Conservation (phyloP, 2,329 filamentous ascomycete species). For the Blumeriella jaapii region DNA sequence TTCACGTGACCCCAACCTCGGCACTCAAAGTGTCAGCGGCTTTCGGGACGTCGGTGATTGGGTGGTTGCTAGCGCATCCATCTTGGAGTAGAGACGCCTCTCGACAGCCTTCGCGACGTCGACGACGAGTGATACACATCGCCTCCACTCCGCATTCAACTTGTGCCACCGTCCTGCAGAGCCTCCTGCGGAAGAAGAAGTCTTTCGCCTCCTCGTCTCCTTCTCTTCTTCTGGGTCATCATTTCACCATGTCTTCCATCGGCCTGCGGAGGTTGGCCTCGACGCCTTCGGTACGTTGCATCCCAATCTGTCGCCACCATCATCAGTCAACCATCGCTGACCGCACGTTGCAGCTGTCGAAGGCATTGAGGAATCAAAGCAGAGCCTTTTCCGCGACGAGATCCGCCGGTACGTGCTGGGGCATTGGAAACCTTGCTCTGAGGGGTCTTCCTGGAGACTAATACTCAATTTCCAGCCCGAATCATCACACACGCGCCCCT, state of each 20-base stretch:
- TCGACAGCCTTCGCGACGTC: no score
- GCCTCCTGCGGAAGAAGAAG: no score
- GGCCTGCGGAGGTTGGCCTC: constrained; percentile 49
- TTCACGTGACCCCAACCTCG: no score
- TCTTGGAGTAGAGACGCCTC: no score
- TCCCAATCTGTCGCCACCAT: constrained; percentile 8
- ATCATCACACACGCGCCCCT: constrained; percentile 79
- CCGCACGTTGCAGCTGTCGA: constrained; percentile 23
- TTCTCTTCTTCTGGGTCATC: no score
- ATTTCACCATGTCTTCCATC: constrained; percentile 49
- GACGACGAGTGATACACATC: no score
- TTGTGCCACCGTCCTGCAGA: no score
- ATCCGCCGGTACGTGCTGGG: constrained; percentile 51
- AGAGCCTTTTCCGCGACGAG: constrained; percentile 82
- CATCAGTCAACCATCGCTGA: constrained; percentile 13
- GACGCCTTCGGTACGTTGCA: constrained; percentile 41
- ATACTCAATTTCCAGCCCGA: constrained; percentile 47
- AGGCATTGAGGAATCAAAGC: constrained; percentile 43
- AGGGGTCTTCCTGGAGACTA: constrained; percentile 6
- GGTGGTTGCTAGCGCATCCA: no score
- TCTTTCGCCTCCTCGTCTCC: no score
- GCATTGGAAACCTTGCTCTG: neutral
- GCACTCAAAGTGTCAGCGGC: no score
- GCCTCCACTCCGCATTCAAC: no score
- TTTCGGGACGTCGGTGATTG: no score